These are phyloP conservation scores for Aspergillus brunneoviolaceus DNA, from an alignment of 2,329 filamentous ascomycete genomes.

Conservation along the genomic window DNA sequence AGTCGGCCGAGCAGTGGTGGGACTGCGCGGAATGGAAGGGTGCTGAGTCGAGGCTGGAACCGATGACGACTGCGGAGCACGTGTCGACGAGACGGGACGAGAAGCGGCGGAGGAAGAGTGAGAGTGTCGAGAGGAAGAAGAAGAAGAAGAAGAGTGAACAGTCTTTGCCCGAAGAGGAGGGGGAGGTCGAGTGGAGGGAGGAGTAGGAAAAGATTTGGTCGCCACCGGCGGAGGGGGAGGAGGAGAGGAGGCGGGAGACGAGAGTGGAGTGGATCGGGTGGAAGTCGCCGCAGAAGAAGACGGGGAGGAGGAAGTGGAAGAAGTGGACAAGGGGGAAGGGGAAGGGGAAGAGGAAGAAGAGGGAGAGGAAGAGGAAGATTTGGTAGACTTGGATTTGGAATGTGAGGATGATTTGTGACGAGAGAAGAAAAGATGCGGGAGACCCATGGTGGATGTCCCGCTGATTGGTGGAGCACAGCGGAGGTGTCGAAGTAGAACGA, in stretches of 20 bases:
- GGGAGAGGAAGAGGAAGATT: conserved; percentile 16
- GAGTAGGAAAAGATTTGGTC: conserved; percentile 1
- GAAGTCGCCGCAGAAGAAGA: conserved; percentile 9
- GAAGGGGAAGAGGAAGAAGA: conserved; percentile 10
- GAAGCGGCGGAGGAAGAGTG: conserved; percentile 8
- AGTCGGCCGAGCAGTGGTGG: conserved; percentile 21
- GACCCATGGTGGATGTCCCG: conserved; percentile 2
- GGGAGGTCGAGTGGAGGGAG: conserved; percentile 6
- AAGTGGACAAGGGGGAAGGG: conserved; percentile 7
- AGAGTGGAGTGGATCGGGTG: conserved; percentile 9
- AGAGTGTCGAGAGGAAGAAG: conserved; percentile 2
- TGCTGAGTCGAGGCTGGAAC: neutral
- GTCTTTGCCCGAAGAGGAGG: conserved; percentile 5
- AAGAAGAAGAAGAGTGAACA: conserved; percentile 1
- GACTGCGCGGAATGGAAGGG: conserved; percentile 20
- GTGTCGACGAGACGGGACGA: conserved; percentile 6
- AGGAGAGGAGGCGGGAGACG: conserved; percentile 2
- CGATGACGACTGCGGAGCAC: neutral
- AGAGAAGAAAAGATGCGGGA: conserved; percentile 38
- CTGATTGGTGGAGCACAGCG: conserved; percentile 22
- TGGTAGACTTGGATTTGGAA: conserved; percentile 23
- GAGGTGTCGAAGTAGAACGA: conserved; percentile 37
- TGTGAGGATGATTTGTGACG: conserved; percentile 27
- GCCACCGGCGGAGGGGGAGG: neutral
- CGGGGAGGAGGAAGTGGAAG: conserved; percentile 9